A percentile compares a stretch with the other conserved stretches of the same genome.
Conservation (phyloP, 352 stramenopile species). For the Blastocystis sp. region DNA sequence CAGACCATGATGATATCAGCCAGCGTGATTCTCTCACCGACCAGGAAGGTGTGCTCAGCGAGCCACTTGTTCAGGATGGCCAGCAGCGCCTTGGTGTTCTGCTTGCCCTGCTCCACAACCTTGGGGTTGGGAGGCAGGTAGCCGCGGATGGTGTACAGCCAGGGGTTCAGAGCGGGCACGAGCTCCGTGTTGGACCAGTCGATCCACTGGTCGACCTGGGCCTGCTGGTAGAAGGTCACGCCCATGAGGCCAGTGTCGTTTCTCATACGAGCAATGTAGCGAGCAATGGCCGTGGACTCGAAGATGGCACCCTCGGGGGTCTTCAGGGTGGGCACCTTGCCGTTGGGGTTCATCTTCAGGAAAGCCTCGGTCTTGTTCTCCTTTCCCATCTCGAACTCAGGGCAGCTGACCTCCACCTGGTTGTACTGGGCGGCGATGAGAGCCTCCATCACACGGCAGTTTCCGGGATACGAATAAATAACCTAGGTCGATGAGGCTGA, state of each 20-base stretch:
- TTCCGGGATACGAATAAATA: conserved; percentile 82
- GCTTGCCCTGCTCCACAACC: conserved; percentile 84
- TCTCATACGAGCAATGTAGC: conserved; percentile 84
- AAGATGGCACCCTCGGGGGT: conserved; percentile 80
- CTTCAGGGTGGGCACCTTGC: conserved; percentile 84
- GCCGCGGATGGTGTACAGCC: conserved; percentile 84
- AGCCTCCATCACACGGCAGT: conserved; percentile 87
- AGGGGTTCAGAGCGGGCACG: conserved; percentile 82
- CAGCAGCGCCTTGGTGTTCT: conserved; percentile 82
- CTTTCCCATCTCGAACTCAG: conserved; percentile 76
- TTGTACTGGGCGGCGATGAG: conserved; percentile 90
- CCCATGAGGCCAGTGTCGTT: conserved; percentile 82
- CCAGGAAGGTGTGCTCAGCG: conserved; percentile 83
- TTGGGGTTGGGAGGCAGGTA: conserved; percentile 79
- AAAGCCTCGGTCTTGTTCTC: conserved; percentile 79
- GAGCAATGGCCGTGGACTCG: conserved; percentile 85
- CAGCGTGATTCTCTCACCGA: conserved; percentile 85
- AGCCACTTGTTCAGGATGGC: conserved; percentile 83
- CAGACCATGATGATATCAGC: conserved; percentile 85
- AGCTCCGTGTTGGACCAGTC: conserved; percentile 86
- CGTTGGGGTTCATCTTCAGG: conserved; percentile 80
- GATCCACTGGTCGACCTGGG: conserved; percentile 86
- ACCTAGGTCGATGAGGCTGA: conserved; percentile 74
- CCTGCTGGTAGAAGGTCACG: conserved; percentile 84
- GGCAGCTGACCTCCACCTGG: conserved; percentile 80